Evolutionary conservation across 768 basidiomycete genomes (phyloP).

Genomic region (Lactarius sp.): DNA sequence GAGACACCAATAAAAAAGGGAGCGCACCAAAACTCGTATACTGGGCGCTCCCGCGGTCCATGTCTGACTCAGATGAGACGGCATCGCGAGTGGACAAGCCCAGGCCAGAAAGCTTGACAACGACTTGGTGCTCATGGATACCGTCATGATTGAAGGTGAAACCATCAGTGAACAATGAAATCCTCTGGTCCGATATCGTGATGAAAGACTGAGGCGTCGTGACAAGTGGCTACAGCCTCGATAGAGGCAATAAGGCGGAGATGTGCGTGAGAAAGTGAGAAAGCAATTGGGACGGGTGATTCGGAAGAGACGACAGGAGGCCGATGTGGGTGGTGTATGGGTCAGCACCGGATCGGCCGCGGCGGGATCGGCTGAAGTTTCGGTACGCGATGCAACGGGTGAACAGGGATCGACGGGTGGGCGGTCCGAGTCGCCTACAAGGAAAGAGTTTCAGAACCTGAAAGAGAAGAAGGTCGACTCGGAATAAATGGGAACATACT

Average conservation of each 20-base stretch:
- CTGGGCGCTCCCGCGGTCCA: conserved; percentile 89
- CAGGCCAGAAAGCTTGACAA: too few relatives aligned
- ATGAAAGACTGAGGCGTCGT: too few relatives aligned
- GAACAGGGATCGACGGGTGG: conserved; percentile 80
- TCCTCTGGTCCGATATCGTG: too few relatives aligned
- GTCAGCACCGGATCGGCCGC: conserved; percentile 36
- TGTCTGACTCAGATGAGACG: too few relatives aligned
- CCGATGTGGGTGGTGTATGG: conserved; percentile 88
- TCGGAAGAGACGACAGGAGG: conserved; percentile 77
- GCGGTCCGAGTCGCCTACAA: conserved; percentile 81
- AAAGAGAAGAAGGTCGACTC: not conserved
- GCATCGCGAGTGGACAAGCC: too few relatives aligned
- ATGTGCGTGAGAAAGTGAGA: too few relatives aligned
- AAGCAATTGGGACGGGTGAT: conserved; percentile 31
- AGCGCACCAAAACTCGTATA: conserved; percentile 94
- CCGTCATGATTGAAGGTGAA: conserved; percentile 48
- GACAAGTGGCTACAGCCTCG: too few relatives aligned
- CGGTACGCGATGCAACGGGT: too few relatives aligned
- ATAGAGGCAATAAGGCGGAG: conserved; percentile 72
- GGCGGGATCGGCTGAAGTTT: conserved; percentile 30
- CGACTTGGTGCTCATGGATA: conserved; percentile 49
- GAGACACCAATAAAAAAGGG: not conserved
- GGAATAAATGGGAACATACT: conserved; percentile 42
- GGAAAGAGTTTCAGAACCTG: not conserved
- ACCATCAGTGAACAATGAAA: too few relatives aligned